Conservation (phyloP, 148 eudicot genomes). For the Rhododendron williamsianum region DNA sequence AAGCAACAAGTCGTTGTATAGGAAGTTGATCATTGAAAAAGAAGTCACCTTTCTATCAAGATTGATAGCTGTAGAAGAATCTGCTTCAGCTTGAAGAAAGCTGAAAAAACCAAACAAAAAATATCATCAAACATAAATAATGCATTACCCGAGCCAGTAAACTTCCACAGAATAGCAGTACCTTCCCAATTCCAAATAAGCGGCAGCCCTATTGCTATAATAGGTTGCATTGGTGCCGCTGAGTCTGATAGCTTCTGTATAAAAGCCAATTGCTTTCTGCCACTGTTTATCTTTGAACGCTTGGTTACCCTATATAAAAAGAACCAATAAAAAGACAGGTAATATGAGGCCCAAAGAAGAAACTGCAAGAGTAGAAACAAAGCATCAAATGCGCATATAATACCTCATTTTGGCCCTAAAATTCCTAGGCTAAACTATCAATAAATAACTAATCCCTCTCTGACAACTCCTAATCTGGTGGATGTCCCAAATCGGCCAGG, state of each 20-base stretch:
- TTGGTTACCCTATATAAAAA: conserved; percentile 63
- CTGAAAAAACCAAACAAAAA: conserved; percentile 30
- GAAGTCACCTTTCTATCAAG: conserved; percentile 76
- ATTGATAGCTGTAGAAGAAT: conserved; percentile 73
- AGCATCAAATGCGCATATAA: neutral
- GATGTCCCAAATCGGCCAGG: neutral
- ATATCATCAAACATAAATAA: neutral
- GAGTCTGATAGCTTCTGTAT: conserved; percentile 86
- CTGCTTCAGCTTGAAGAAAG: conserved; percentile 74
- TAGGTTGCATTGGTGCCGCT: conserved; percentile 71
- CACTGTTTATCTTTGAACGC: conserved; percentile 83
- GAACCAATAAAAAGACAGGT: neutral
- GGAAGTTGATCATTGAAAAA: neutral
- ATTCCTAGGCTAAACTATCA: neutral
- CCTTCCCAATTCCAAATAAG: conserved; percentile 72
- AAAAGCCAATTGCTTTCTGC: conserved; percentile 70
- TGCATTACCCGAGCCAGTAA: conserved; percentile 1
- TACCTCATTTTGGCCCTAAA: neutral
- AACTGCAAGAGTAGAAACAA: neutral
- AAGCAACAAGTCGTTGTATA: neutral
- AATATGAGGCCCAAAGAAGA: neutral
- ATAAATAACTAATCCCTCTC: neutral
- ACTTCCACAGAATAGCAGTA: conserved; percentile 16
- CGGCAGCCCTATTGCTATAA: conserved; percentile 83
- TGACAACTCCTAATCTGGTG: neutral